Evolutionary conservation across 768 basidiomycete species (phyloP), one percentile per base, ranked within the genome.

Genomic region (Lepiota venenata): DNA sequence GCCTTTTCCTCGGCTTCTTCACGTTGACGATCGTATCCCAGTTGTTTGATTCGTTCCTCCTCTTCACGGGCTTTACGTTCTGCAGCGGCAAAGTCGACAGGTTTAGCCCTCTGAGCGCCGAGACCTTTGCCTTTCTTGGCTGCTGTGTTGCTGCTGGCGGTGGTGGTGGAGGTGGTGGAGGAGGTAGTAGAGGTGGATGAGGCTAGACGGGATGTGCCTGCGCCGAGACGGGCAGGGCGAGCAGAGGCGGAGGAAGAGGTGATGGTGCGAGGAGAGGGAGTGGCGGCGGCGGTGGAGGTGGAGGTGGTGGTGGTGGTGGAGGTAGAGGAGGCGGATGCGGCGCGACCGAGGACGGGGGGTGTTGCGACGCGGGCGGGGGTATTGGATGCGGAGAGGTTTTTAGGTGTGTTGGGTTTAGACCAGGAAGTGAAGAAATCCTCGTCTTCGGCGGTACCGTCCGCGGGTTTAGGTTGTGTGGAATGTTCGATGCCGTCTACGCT

Each of bases 371-470:
- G 71, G 15, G 53, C 53, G 3, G 80, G 73, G 2, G 83, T 73
- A n/a, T 80, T 69, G 10, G 85, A 70, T 3, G 77, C 63, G 12
- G 81, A 77, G 1, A 80, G 58, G 20, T 46, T 46, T 65, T 80
- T 83, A 4, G 81, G 79, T 6, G 81, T 79, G 32, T 77, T 71
- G 1, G 91, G 87, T 67, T 96, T 96, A 58, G 95, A 93, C 95
- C 96, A 98, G 22, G 91, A 89, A 44, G 91, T 85, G 73, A 98
- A 99, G 71, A 99, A 99, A 66, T 98, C 95, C 8, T 97, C 95
- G 49, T 93, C 93, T 0, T 73, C 71, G 41, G 78, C 75, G 56
- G 66, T 66, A 14, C 38, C 47, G 8, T 40, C 18, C 3, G 25
- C 25, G 51, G 71, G 74, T 27, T 63, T 69, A n/a, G 78, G 66